A percentile compares a stretch with the other conserved stretches of the same genome.
Conservation (phyloP, 371 early-diverging fungal genomes). For the Blastocladiella emersonii region DNA sequence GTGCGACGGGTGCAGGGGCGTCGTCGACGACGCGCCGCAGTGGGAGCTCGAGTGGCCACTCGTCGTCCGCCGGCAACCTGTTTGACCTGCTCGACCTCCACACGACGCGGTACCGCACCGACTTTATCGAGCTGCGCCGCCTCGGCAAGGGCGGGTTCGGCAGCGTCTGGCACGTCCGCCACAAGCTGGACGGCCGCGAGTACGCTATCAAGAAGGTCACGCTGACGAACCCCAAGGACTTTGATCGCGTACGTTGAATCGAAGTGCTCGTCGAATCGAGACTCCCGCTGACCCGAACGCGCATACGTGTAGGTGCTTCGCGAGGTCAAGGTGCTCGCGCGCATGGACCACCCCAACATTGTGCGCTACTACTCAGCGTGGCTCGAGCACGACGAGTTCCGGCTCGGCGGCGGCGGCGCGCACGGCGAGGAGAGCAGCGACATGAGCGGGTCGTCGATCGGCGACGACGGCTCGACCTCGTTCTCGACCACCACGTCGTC, state of each 20-base stretch:
- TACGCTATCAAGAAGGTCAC: slow-evolving; percentile 82
- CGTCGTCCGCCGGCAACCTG: background rate
- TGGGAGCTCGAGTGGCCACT: background rate
- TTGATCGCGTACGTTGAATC: background rate
- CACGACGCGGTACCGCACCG: slow-evolving; percentile 56
- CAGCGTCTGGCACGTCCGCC: slow-evolving; percentile 57
- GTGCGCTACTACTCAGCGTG: slow-evolving; percentile 88
- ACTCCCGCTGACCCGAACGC: slow-evolving; percentile 13
- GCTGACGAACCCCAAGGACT: slow-evolving; percentile 16
- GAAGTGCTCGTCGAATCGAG: background rate
- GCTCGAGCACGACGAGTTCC: slow-evolving; percentile 53
- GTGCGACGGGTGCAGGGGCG: no score
- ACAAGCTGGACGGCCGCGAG: slow-evolving; percentile 64
- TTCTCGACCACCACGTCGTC: background rate
- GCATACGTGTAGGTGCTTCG: slow-evolving; percentile 66
- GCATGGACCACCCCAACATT: slow-evolving; percentile 76
- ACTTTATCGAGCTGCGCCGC: slow-evolving; percentile 59
- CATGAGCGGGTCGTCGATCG: background rate
- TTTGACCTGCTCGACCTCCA: background rate
- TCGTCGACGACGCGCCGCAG: no score
- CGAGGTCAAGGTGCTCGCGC: slow-evolving; percentile 79
- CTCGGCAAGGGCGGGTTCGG: slow-evolving; percentile 94
- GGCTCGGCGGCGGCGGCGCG: no score
- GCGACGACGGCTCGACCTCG: background rate
- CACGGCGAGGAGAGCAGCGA: background rate